Evolutionary conservation across 805 yeast species (phyloP).

Genomic region (Lipomyces yamadae): DNA sequence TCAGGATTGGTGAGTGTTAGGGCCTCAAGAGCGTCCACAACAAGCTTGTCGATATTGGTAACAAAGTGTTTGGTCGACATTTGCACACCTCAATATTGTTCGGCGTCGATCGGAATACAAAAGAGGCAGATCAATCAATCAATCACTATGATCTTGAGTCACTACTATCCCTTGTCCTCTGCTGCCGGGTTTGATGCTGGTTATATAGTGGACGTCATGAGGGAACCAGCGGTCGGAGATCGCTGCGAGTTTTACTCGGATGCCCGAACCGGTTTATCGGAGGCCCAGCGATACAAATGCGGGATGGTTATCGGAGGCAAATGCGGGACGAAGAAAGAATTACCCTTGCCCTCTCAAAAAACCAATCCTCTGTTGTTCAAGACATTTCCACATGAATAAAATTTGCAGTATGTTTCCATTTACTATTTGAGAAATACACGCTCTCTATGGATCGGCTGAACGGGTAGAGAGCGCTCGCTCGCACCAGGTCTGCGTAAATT

Average conservation of each 20-base stretch:
- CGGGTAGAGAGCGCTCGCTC: no score
- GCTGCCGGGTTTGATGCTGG: background rate
- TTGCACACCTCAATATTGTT: background rate
- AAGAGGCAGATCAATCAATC: background rate
- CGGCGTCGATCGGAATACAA: background rate
- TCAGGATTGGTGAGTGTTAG: slow-evolving; percentile 61
- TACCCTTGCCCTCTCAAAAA: no score
- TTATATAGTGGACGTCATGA: background rate
- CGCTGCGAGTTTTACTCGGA: no score
- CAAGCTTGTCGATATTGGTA: slow-evolving; percentile 43
- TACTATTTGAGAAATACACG: no score
- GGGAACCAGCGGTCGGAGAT: background rate
- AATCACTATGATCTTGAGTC: background rate
- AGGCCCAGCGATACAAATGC: background rate
- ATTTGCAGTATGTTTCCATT: no score
- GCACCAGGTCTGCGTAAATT: no score
- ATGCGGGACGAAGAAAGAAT: no score
- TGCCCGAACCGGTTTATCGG: background rate
- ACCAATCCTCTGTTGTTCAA: no score
- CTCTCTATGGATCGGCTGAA: no score
- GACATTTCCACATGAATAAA: no score
- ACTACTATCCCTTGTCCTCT: background rate
- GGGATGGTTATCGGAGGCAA: no score
- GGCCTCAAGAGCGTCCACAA: slow-evolving; percentile 55
- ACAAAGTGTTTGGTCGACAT: slow-evolving; percentile 45